Conservation (phyloP, 2,329 filamentous ascomycete genomes). For the Xylaria sp. region DNA sequence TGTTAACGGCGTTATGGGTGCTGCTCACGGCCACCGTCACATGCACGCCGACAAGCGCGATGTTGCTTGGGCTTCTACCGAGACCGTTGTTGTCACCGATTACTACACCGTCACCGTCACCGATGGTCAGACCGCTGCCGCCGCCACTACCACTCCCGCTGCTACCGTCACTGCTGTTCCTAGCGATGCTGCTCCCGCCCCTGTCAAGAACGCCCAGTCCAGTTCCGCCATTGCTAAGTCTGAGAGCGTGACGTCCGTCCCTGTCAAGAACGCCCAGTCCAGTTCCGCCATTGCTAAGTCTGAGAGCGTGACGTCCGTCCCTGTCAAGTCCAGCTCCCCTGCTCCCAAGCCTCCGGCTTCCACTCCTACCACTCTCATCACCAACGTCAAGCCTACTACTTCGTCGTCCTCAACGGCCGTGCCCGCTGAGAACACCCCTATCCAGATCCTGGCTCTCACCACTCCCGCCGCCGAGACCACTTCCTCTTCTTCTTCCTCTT, state of each 20-base stretch:
- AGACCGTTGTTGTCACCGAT: constrained; percentile 30
- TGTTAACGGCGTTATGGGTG: constrained; percentile 27
- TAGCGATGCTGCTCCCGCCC: no score
- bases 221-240: constrained; percentile 2
- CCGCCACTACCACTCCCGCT: not conserved
- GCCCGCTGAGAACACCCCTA: constrained; percentile 10
- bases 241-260: constrained; percentile 6
- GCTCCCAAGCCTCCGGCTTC: constrained; percentile 6
- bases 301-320: constrained; percentile 6
- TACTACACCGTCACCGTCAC: constrained; percentile 29
- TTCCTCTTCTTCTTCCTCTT: not conserved
- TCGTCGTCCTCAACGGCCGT: constrained; percentile 3
- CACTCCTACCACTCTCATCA: constrained; percentile 26
- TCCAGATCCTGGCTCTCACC: not conserved
- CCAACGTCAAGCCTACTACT: constrained; percentile 21
- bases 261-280: not conserved
- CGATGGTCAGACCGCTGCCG: constrained; percentile 18
- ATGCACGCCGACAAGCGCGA: constrained; percentile 28
- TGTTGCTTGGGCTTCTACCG: constrained; percentile 28
- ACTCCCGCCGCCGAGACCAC: constrained; percentile 1
- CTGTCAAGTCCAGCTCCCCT: constrained; percentile 14
- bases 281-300: constrained; percentile 2
- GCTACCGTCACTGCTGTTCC: no score
- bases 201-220: not conserved
- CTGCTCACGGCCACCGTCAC: constrained; percentile 26